phyloP scores from a whole-genome alignment of 768 basidiomycete genomes.

The Melanogaster broomeanus region DNA sequence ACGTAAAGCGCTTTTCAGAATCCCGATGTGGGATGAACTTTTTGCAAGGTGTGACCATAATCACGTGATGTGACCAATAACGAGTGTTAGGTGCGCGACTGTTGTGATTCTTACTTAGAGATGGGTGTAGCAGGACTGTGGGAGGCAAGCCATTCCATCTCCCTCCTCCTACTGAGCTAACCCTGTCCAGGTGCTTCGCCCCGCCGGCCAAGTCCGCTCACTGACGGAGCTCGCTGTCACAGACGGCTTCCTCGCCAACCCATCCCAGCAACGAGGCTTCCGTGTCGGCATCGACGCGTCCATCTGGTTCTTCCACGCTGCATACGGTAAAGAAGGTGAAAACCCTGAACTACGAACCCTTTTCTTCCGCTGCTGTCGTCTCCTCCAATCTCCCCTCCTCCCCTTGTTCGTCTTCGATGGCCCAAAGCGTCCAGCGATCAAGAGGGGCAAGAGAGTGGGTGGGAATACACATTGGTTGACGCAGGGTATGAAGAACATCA shows the following conservation, averaged over 20 bases:
- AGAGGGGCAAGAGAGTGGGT: slow-evolving; percentile 74
- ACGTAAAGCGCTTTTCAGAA: too few relatives aligned
- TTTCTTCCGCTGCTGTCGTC: slow-evolving; percentile 81
- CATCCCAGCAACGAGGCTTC: slow-evolving; percentile 65
- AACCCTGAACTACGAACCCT: slow-evolving; percentile 84
- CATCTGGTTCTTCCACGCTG: slow-evolving; percentile 76
- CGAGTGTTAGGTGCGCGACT: too few relatives aligned
- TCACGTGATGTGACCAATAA: slow-evolving; percentile 5
- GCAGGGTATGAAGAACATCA: slow-evolving; percentile 75
- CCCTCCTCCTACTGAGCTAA: slow-evolving; percentile 12
- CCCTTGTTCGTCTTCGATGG: slow-evolving; percentile 95
- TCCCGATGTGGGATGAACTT: too few relatives aligned
- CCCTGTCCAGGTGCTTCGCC: slow-evolving; percentile 57
- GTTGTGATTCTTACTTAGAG: too few relatives aligned
- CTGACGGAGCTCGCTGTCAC: slow-evolving; percentile 73
- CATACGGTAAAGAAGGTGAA: slow-evolving; percentile 76
- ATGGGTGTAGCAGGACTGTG: slow-evolving; percentile 55
- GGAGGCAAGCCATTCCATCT: slow-evolving; percentile 37
- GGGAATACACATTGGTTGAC: slow-evolving; percentile 64
- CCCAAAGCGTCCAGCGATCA: slow-evolving; percentile 76
- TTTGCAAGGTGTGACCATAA: too few relatives aligned
- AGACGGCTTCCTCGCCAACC: slow-evolving; percentile 74
- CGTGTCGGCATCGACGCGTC: slow-evolving; percentile 86
- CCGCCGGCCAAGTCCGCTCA: slow-evolving; percentile 71
- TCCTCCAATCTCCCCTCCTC: slow-evolving; percentile 77